Percentiles rank a stretch among this genome's conserved stretches.
phyloP scores from a whole-genome alignment of 345 rosid genomes.

The Linum trigynum region DNA sequence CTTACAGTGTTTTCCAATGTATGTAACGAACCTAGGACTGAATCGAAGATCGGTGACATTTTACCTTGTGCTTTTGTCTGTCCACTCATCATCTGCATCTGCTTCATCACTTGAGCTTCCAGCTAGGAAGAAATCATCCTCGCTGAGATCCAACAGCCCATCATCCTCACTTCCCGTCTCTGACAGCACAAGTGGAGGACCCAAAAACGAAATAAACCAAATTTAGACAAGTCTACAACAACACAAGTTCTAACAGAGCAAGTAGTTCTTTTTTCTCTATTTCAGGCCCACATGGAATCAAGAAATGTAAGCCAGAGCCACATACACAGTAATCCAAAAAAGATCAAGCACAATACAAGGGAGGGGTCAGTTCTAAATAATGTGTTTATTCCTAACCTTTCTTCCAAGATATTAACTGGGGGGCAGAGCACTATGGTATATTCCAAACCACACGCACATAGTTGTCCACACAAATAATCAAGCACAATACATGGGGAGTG shows the following conservation, averaged over 20 bases:
- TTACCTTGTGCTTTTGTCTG: conserved; percentile 90
- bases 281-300: not conserved
- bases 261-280: not conserved
- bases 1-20: not conserved
- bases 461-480: no score
- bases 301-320: not conserved
- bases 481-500: not conserved
- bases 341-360: not conserved
- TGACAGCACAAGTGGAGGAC: conserved; percentile 17
- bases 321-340: not conserved
- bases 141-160: conserved; percentile 86
- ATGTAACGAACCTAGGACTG: not conserved
- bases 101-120: conserved; percentile 98
- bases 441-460: no score
- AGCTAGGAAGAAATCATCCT: conserved; percentile 81
- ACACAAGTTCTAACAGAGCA: not conserved
- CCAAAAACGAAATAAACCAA: not conserved
- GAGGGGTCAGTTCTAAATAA: no score
- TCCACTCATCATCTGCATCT: conserved; percentile 97
- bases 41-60: not conserved
- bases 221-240: conserved; percentile 1
- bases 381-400: no score
- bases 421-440: not conserved
- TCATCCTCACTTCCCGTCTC: conserved; percentile 99
- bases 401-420: no score